These are phyloP conservation scores for Sabuloglossum arenarium DNA, from an alignment of 495 filamentous ascomycete species.

Conservation along the genomic window DNA sequence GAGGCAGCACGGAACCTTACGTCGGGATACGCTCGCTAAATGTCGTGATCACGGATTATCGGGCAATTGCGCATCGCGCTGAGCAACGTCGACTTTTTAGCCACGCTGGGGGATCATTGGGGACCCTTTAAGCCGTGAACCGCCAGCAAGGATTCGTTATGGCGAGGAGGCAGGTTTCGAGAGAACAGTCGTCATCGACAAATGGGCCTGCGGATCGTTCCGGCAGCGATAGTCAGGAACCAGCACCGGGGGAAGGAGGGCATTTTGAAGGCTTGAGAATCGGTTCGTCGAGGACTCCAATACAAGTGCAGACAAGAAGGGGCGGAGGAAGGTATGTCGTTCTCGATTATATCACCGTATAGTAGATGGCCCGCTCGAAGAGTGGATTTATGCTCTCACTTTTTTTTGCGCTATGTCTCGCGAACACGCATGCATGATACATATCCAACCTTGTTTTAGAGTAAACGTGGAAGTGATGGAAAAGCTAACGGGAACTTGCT, in stretches of 20 bases:
- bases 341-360: not conserved
- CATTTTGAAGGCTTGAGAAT: not conserved
- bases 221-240: not conserved
- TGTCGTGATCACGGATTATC: not conserved
- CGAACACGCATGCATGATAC: conserved; percentile 8
- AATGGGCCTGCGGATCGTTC: not conserved
- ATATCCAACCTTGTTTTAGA: conserved; percentile 3
- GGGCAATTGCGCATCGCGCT: conserved; percentile 1
- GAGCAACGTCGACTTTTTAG: not conserved
- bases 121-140: not conserved
- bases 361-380: no score
- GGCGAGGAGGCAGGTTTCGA: not conserved
- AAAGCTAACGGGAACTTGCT: not conserved
- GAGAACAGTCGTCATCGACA: not conserved
- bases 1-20: not conserved
- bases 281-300: conserved; percentile 10
- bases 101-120: not conserved
- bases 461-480: not conserved
- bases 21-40: conserved; percentile 1
- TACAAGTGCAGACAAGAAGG: conserved; percentile 14
- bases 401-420: not conserved
- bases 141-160: not conserved
- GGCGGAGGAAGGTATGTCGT: conserved; percentile 13
- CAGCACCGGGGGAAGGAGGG: not conserved
- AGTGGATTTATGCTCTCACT: not conserved